Base-by-base conservation (phyloP, 352 stramenopile genomes). In the Pythium aphanidermatum region DNA sequence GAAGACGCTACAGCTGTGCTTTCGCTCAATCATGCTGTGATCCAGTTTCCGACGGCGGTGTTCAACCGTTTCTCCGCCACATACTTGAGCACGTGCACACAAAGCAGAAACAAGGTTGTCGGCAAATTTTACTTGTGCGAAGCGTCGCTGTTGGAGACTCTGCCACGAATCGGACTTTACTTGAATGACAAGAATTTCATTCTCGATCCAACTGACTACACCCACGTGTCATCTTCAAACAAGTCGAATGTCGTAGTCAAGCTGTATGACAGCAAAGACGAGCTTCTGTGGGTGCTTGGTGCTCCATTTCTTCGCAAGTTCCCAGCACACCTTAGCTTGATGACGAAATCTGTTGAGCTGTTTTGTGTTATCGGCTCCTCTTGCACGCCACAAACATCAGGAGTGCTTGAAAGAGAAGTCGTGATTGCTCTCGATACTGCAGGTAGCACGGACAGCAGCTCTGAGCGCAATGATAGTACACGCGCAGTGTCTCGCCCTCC, bases 231-330 rank as follows among this genome's bases (percentile, higher is more conserved):
- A 3, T 36, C 17, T 7, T 36, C 27, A 9, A 34, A 31, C 38
- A 12, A 13, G 1, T 2, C 5, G 8, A 31, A 33, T 11, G 19
- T 46, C 5, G 33, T 50, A 14, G 43, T 51, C 21, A 33, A 42
- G 26, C 16, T 51, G 13, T 21, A 9, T 5, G 26, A 6, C 21
- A 52, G 12, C 16, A 17, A 14, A 34, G 29, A 39, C 29, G 4
- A 14, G 25, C 17, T 29, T 27, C 1, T 27, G n/a, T 52, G 45
- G 45, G 27, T 38, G 2, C 45, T 44, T 7, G 45, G 45, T 10
- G 34, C 33, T 1, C 45, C 45, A 11, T 43, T 52, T 26, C 16
- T 45, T 5, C 32, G 34, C 23, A 43, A 44, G 24, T 52, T 52
- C 28, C 41, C 29, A 1, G 28, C 27, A 11, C 20, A 39, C 21